Percentiles rank a stretch among this genome's conserved stretches.
Conservation (phyloP, 495 filamentous ascomycete species). For the Glonium stellatum region DNA sequence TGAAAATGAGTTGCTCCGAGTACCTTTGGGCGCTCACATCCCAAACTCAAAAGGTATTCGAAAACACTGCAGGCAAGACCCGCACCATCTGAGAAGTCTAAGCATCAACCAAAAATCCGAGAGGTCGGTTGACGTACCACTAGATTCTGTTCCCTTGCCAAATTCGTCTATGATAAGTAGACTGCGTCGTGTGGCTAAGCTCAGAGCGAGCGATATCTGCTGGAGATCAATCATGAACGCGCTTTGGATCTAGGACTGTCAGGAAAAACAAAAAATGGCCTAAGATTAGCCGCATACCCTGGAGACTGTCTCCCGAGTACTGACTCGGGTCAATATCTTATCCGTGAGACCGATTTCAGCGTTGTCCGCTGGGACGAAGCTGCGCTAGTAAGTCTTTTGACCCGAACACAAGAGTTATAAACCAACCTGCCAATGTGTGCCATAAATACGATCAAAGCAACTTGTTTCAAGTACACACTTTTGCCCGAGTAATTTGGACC, state of each 20-base stretch:
- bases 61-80: slow-evolving; percentile 80
- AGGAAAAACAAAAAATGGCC: neutral
- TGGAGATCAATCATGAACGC: slow-evolving; percentile 92
- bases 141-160: slow-evolving; percentile 82
- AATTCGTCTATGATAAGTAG: slow-evolving; percentile 90
- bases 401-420: neutral
- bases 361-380: slow-evolving; percentile 74
- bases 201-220: slow-evolving; percentile 73
- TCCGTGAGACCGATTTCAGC: slow-evolving; percentile 85
- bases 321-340: slow-evolving; percentile 82
- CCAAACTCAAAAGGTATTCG: slow-evolving; percentile 60
- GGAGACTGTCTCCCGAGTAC: slow-evolving; percentile 81
- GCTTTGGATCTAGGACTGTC: slow-evolving; percentile 57
- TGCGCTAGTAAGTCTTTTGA: slow-evolving; percentile 19
- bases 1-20: slow-evolving; percentile 90
- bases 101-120: slow-evolving; percentile 1
- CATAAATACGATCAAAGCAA: slow-evolving; percentile 88
- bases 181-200: slow-evolving; percentile 68
- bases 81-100: slow-evolving; percentile 56
- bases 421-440: slow-evolving; percentile 75
- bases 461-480: slow-evolving; percentile 91
- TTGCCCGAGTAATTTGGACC: slow-evolving; percentile 97
- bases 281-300: slow-evolving; percentile 37
- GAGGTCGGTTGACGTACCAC: slow-evolving; percentile 36
- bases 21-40: slow-evolving; percentile 65